Evolutionary conservation across 2,329 filamentous ascomycete genomes (phyloP), one percentile per base, ranked within the genome.

Genomic region (Aotearoamyces nothofagi): DNA sequence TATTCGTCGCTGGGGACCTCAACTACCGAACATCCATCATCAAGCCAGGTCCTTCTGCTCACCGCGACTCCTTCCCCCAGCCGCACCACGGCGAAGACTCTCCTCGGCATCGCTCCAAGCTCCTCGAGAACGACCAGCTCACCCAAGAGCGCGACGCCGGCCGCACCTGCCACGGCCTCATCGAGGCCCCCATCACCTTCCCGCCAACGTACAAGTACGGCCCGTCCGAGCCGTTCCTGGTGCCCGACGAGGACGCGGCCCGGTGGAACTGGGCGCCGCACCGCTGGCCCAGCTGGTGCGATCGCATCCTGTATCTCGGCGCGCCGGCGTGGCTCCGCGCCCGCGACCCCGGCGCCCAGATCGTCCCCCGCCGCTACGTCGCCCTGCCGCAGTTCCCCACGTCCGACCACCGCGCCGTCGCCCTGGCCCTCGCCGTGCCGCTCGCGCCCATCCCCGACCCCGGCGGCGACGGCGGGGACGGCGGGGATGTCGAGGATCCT

Each of bases 151-250:
- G 69, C 29, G 53, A 53, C 4, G 72, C 73, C 1, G 71, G 74
- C 1, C 66, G 73, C 10, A 82, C 80, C 2, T 57, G 92, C 14
- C 84, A 96, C 38, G 76, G 81, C 4, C 58, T 98, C 17, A 56
- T 58, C 7, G 90, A 98, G 55, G 68, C 74, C 1, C 58, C 66
- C 1, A 71, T 96, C 33, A 54, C 52, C 4, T 98, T 96, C 45
- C 78, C 84, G 1, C 90, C 90, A 1, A 94, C 90, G 0, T 98
- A 98, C 61, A 98, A 98, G 53, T 92, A 90, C 50, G 63, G 65
- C 17, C 51, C 65, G 1, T 44, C 54, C 16, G 49, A 51, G 5
- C 54, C 59, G 9, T 55, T 52, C 15, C 42, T 62, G 33, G 55
- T 52, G 2, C 36, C 40, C 8, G 47, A 49, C 9, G 47, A 44